These are phyloP conservation scores for Irpex lacteus DNA, from an alignment of 1,284 basidiomycete genomes.

Conservation along the genomic window DNA sequence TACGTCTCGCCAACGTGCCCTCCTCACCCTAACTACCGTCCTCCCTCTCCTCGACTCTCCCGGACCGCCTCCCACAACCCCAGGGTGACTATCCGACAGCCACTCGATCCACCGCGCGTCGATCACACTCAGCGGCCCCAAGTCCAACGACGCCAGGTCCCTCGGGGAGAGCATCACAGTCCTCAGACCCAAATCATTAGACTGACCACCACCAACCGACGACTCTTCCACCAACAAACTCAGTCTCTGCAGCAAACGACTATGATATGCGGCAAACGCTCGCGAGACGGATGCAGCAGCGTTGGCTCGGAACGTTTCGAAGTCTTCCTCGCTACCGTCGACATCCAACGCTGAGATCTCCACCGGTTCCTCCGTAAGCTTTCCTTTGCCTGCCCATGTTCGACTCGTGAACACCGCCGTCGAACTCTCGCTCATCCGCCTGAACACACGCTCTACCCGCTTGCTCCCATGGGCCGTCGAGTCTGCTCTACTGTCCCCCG, in stretches of 20 bases:
- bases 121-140: slow-evolving; percentile 65
- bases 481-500: not conserved
- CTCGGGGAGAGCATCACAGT: slow-evolving; percentile 41
- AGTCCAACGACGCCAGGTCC: slow-evolving; percentile 65
- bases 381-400: not conserved
- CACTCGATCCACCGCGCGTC: slow-evolving; percentile 74
- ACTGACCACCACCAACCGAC: not conserved
- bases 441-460: not conserved
- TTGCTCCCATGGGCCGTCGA: not conserved
- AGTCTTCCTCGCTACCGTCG: not conserved
- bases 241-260: not conserved
- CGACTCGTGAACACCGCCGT: not conserved
- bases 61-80: slow-evolving; percentile 33
- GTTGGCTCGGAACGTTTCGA: not conserved
- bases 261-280: not conserved
- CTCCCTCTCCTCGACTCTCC: slow-evolving; percentile 36
- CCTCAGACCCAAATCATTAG: slow-evolving; percentile 10
- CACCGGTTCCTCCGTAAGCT: not conserved
- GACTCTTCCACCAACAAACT: not conserved
- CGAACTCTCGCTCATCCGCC: slow-evolving; percentile 8
- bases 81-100: slow-evolving; percentile 64
- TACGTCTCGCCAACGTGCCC: slow-evolving; percentile 42
- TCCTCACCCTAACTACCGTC: not conserved
- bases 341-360: not conserved
- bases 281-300: not conserved